Base-by-base conservation (phyloP, 805 yeast genomes). In the Starmerella geochares region DNA sequence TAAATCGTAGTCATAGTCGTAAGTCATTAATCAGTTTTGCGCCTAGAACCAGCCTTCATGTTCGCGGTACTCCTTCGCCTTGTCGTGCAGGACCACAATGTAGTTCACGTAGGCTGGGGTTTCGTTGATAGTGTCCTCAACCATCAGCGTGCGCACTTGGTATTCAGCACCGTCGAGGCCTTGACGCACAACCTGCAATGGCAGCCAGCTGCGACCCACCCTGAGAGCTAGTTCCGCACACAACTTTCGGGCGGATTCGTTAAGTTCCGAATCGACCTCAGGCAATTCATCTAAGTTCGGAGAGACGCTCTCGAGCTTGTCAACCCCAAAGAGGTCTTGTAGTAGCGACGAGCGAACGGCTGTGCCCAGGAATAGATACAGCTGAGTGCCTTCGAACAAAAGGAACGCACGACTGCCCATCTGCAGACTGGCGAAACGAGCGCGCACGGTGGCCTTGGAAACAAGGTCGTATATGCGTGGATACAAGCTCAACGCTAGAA, bases 331-430 rank as follows among this genome's bases (percentile, higher is more conserved):
- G 49, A 92, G 65, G 63, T 88, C 96, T 54, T 76, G 59, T 21
- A 92, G 69, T 6, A 46, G 21, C 51, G 78, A 65, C 9, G 81
- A 78, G 56, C 81, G 79, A 0, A 84, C 83, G 14, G 36, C 28
- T 4, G 35, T 25, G 20, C 45, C 37, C 17, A 54, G 31, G 45
- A 49, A 56, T 20, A 56, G 21, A 29, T 47, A 55, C 10, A 55
- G 21, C 19, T 51, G 38, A 77, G 75, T 17, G 76, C 76, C 63
- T 83, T 86, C 37, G 68, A 83, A 87, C 19, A 83, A 65, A 42
- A 92, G 62, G 64, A 83, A 86, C 8, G 84, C 87, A 7, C 95
- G 94, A 38, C 47, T 31, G 9, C 86, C 86, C 60, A 36, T 64
- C 60, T 39, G 67, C 48, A 57, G 32, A 16, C 46, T 57, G 11